Base-by-base conservation (phyloP, 768 basidiomycete genomes). In the Phylloporus arenicola region DNA sequence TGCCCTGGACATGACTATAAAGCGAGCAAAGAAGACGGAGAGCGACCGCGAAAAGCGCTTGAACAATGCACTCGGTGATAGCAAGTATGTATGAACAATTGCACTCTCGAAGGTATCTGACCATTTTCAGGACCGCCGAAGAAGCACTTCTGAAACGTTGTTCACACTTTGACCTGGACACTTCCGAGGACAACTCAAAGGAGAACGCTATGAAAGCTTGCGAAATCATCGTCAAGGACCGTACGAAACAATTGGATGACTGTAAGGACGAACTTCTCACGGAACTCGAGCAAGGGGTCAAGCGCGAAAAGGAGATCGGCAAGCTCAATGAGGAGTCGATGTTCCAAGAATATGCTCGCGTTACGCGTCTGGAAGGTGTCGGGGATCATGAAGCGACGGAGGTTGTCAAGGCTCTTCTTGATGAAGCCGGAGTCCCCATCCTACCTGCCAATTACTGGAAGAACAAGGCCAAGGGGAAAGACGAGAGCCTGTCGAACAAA, bases 71-170 rank as follows among this genome's bases (percentile, higher is more conserved):
- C 81, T 96, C 16, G 92, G 92, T 49, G 88, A 92, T 45, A 92
- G 89, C 79, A 86, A 83, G 81, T 89, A 72, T 57, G 65, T 51
- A 17, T 31, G 47, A 27, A 35, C 30, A 29, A 27, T 22, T 40
- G 10, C 39, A 8, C 19, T 45, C 20, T 31, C 16, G 13, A 19
- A 16, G 20, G 7, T 19, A 45, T 46, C 30, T 37, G 46, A 46
- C 47, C 48, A 52, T 53, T 40, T 19, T 33, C 52, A 92, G 90
- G 58, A 80, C 90, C 53, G 90, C 90, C 3, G 90, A 92, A 62
- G 92, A 96, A 71, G 92, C 93, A 2, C 78, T 97, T 11, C 76
- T 97, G 51, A 97, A 97, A 64, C 86, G 94, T 34, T 95, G 92
- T 64, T 94, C 93, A 6, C 93, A 95, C 64, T 97, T 95, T 67